Evolutionary conservation across 2,329 filamentous ascomycete genomes (phyloP).

Genomic region (Botrytis galanthina): DNA sequence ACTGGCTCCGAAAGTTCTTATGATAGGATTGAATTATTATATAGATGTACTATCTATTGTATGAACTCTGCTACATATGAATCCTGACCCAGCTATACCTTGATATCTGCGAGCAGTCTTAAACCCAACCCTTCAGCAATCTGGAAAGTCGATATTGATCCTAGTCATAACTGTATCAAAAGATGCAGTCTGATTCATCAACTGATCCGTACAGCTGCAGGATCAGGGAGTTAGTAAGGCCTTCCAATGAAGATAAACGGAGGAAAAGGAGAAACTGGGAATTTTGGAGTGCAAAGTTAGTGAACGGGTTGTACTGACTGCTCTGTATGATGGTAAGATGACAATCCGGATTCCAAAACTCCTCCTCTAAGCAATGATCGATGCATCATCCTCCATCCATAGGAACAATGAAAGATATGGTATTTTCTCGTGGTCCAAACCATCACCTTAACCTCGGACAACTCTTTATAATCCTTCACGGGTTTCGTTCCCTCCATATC

Average conservation of each 20-base stretch:
- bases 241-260: background rate
- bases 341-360: background rate
- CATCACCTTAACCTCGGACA: background rate
- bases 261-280: background rate
- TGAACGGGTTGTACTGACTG: background rate
- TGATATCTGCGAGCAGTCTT: background rate
- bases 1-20: background rate
- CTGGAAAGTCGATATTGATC: slow-evolving; percentile 2
- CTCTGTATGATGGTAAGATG: background rate
- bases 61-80: background rate
- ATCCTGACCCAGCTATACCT: background rate
- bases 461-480: background rate
- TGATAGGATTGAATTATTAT: background rate
- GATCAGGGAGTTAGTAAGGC: background rate
- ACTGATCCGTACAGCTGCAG: background rate
- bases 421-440: background rate
- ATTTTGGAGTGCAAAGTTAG: background rate
- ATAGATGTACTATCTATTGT: background rate
- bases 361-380: background rate
- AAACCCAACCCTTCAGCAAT: background rate
- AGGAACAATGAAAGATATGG: background rate
- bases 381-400: slow-evolving; percentile 2
- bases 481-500: background rate
- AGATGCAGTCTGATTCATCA: slow-evolving; percentile 2
- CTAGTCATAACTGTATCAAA: slow-evolving; percentile 1